These are phyloP conservation scores for Nakazawaea holstii DNA, from an alignment of 805 yeast species.

Conservation along the genomic window DNA sequence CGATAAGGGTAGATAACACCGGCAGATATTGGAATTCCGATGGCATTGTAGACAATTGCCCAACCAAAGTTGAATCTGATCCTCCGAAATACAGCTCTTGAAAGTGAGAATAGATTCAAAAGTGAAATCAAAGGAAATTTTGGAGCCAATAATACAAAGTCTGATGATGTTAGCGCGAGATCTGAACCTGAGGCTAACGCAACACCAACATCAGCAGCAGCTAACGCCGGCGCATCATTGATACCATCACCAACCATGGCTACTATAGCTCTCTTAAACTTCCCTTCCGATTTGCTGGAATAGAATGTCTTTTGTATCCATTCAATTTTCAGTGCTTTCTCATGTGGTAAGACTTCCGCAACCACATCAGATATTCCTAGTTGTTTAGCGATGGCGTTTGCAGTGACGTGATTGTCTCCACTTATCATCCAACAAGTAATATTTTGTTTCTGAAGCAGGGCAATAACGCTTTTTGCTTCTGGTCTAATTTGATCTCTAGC, in stretches of 20 bases:
- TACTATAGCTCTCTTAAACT: slow-evolving; percentile 30
- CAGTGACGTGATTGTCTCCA: slow-evolving; percentile 68
- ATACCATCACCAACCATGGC: slow-evolving; percentile 87
- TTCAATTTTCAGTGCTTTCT: slow-evolving; percentile 56
- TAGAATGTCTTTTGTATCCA: slow-evolving; percentile 44
- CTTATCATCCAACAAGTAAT: slow-evolving; percentile 71
- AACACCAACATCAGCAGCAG: slow-evolving; percentile 71
- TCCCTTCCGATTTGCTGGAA: slow-evolving; percentile 12
- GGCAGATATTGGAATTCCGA: slow-evolving; percentile 63
- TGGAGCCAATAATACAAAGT: slow-evolving; percentile 60
- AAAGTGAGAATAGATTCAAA: slow-evolving; percentile 47
- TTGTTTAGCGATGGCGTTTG: slow-evolving; percentile 58
- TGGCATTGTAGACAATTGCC: slow-evolving; percentile 52
- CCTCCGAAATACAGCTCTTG: slow-evolving; percentile 43
- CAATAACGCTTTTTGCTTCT: slow-evolving; percentile 51
- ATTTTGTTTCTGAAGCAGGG: slow-evolving; percentile 30
- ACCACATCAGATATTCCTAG: slow-evolving; percentile 58
- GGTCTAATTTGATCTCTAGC: slow-evolving; percentile 56
- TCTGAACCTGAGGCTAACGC: slow-evolving; percentile 77
- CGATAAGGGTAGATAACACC: slow-evolving; percentile 56
- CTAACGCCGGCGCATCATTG: slow-evolving; percentile 77
- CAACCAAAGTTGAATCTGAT: slow-evolving; percentile 55
- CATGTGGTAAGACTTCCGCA: slow-evolving; percentile 71
- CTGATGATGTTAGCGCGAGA: slow-evolving; percentile 67
- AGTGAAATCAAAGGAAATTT: slow-evolving; percentile 45